Base-by-base conservation (phyloP, 2,329 filamentous ascomycete species). In the Trichophyton verrucosum region DNA sequence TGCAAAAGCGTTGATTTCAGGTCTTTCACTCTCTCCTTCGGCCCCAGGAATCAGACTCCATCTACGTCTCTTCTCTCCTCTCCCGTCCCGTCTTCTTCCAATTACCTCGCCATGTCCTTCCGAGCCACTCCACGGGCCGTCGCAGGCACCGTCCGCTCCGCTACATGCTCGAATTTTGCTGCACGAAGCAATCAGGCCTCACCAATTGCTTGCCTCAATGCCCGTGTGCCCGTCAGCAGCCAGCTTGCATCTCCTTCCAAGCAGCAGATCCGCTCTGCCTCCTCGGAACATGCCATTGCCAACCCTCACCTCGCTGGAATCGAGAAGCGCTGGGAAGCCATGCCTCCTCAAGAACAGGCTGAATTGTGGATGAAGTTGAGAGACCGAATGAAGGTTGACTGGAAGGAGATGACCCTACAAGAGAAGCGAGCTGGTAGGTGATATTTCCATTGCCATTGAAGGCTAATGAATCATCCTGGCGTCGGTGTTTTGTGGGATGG, bases 391-490 rank as follows among this genome's bases (percentile, higher is more conserved):
- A 96, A 96, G 88, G 86, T 84, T 71, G 91, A 90, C 81, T 99
- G 94, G 94, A 84, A 87, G 73, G 90, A 97, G 74, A 81, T 99
- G 80, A 96, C 94, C 59, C 69, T 95, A 72, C 88, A 94, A 78
- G 94, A 99, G 84, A 96, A 99, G 89, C 97, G 95, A 82, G 94
- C 94, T 71, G 92, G 94, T 96, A 86, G 75, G 91, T 89, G 22
- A 27, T 40, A 15, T 33, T 57, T 57, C 44, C 27, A 22, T 27
- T n/a, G n/a, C 40, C 55, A 57, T 42, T 57, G 51, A 36, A 7
- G 27, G 3, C 6, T 27, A 55, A 7, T 9, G 51, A 22, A 55
- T 2, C 51, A 24, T 33, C 3, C 51, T 55, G 51, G 51, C 30
- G n/a, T 7, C 13, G 40, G 51, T 55, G 15, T 55, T n/a, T 55